These are phyloP conservation scores for Starmerella bombicola DNA, from an alignment of 805 yeast genomes.

Conservation along the genomic window DNA sequence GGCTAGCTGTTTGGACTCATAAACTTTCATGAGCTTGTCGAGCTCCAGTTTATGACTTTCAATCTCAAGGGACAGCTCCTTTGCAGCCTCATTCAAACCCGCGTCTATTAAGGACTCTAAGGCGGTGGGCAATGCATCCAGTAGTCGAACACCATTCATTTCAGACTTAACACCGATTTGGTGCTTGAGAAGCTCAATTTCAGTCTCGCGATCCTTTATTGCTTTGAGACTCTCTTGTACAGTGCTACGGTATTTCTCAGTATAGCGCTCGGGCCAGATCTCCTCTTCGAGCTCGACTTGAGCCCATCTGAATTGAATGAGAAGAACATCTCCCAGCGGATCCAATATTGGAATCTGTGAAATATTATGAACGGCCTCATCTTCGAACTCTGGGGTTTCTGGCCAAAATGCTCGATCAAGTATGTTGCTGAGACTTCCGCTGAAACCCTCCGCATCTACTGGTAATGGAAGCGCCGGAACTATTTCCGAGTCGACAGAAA, in stretches of 20 bases:
- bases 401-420: conserved; percentile 13
- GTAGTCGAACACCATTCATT: background rate
- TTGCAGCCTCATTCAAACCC: background rate
- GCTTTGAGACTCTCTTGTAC: background rate
- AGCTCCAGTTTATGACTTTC: background rate
- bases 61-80: background rate
- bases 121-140: background rate
- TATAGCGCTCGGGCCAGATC: conserved; percentile 13
- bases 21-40: background rate
- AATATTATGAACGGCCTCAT: background rate
- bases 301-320: conserved; percentile 4
- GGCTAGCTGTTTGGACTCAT: background rate
- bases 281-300: conserved; percentile 1
- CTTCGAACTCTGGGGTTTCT: background rate
- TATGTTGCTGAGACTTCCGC: conserved; percentile 2
- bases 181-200: background rate
- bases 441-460: background rate
- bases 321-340: conserved; percentile 5
- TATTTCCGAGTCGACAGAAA: background rate
- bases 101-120: background rate
- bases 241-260: background rate
- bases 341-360: conserved; percentile 9
- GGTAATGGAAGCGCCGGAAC: conserved; percentile 5
- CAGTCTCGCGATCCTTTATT: background rate
- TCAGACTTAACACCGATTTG: background rate